These are phyloP conservation scores for Globisporangium yorkense DNA, from an alignment of 352 stramenopile genomes.

Conservation along the genomic window DNA sequence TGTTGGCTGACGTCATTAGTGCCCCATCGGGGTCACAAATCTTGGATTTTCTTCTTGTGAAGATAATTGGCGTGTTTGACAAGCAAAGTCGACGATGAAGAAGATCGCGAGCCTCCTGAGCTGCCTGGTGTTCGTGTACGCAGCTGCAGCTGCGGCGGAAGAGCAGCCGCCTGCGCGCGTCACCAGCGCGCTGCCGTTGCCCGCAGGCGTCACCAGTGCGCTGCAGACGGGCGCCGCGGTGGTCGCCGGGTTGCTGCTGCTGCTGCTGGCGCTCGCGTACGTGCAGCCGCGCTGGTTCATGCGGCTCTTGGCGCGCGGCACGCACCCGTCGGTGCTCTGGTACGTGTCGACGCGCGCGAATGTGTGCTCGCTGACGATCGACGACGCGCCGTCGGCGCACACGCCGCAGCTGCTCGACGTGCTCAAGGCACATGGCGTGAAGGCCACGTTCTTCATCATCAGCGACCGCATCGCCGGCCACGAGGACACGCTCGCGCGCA, in stretches of 20 bases:
- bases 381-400: constrained; percentile 62
- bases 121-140: too few relatives aligned
- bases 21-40: too few relatives aligned
- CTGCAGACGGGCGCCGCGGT: constrained; percentile 11
- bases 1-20: too few relatives aligned
- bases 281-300: constrained; percentile 66
- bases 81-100: too few relatives aligned
- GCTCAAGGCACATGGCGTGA: constrained; percentile 48
- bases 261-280: constrained; percentile 53
- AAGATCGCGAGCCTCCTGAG: background rate
- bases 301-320: constrained; percentile 53
- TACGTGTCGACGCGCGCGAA: constrained; percentile 39
- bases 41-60: too few relatives aligned
- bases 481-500: constrained; percentile 64
- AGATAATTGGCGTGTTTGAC: too few relatives aligned
- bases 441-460: constrained; percentile 87
- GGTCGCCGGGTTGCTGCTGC: constrained; percentile 1
- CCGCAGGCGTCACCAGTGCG: constrained; percentile 2
- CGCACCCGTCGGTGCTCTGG: constrained; percentile 74
- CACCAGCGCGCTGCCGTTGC: background rate
- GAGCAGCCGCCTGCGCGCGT: background rate
- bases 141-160: background rate
- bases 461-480: constrained; percentile 55
- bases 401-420: constrained; percentile 73
- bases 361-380: constrained; percentile 74